Percentiles rank a stretch among this genome's conserved stretches.
These are phyloP conservation scores for Vanrija pseudolonga DNA, from an alignment of 1,284 basidiomycete genomes.

Conservation along the genomic window DNA sequence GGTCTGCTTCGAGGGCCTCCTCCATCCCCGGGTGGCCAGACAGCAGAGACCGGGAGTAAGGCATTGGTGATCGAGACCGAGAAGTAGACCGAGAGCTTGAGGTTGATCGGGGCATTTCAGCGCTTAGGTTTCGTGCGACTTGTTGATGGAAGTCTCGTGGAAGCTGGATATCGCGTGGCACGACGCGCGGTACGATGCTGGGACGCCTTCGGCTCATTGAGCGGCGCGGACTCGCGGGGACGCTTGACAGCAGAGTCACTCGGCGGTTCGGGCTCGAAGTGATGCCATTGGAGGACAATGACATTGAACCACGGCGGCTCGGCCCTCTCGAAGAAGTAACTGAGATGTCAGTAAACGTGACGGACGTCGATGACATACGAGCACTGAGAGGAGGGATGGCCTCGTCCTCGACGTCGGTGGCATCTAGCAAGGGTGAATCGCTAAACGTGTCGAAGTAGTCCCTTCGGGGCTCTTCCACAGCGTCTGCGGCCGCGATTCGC, in stretches of 20 bases:
- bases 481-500: slow-evolving; percentile 47
- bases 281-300: slow-evolving; percentile 19
- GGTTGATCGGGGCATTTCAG: slow-evolving; percentile 52
- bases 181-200: slow-evolving; percentile 30
- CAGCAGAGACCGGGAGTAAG: slow-evolving; percentile 57
- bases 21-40: slow-evolving; percentile 13
- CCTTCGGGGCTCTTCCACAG: slow-evolving; percentile 22
- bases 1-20: slow-evolving; percentile 25
- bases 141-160: neutral
- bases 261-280: slow-evolving; percentile 31
- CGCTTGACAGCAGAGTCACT: slow-evolving; percentile 25
- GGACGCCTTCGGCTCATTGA: slow-evolving; percentile 32
- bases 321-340: slow-evolving; percentile 30
- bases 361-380: neutral
- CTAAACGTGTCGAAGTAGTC: slow-evolving; percentile 47
- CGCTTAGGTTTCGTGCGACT: neutral
- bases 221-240: slow-evolving; percentile 29
- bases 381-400: slow-evolving; percentile 11
- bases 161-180: slow-evolving; percentile 29
- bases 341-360: neutral
- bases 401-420: slow-evolving; percentile 39
- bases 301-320: slow-evolving; percentile 39
- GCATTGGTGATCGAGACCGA: slow-evolving; percentile 89
- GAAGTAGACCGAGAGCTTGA: slow-evolving; percentile 93
- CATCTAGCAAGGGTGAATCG: slow-evolving; percentile 36